phyloP scores from a whole-genome alignment of 2,329 filamentous ascomycete species.

The Colletotrichum sp. region DNA sequence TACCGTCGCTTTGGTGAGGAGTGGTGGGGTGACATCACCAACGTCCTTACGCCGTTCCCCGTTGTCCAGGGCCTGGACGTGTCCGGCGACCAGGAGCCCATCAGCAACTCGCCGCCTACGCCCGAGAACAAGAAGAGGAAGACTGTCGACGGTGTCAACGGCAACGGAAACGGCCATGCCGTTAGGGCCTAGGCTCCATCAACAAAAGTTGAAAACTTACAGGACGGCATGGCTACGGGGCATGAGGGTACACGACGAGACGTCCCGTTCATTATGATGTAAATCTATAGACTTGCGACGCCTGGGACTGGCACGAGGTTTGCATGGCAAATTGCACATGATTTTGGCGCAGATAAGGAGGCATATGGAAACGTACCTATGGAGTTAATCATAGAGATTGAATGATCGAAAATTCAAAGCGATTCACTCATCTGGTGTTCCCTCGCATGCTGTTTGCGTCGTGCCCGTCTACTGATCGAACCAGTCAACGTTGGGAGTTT shows the following conservation, averaged over 20 bases:
- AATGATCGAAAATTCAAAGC: neutral
- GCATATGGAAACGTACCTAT: neutral
- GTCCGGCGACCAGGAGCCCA: slow-evolving; percentile 53
- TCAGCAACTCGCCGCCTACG: slow-evolving; percentile 33
- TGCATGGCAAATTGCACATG: slow-evolving; percentile 1
- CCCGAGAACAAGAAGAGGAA: slow-evolving; percentile 26
- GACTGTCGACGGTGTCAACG: slow-evolving; percentile 14
- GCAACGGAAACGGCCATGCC: slow-evolving; percentile 3
- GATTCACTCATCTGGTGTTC: neutral
- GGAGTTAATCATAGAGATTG: slow-evolving; percentile 1
- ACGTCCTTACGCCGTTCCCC: slow-evolving; percentile 72
- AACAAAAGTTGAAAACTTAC: neutral
- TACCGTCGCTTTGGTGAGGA: slow-evolving; percentile 68
- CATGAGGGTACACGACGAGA: neutral
- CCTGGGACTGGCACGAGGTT: neutral
- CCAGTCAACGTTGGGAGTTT: neutral
- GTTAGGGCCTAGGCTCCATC: neutral
- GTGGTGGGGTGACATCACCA: slow-evolving; percentile 77
- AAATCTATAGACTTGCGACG: neutral
- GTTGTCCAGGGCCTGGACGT: slow-evolving; percentile 61
- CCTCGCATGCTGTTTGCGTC: neutral
- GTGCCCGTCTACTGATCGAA: neutral
- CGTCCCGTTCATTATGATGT: neutral
- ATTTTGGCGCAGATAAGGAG: slow-evolving; percentile 9
- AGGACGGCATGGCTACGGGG: neutral